Conservation (phyloP, 306 rosid species). For the Prunus mongolica region DNA sequence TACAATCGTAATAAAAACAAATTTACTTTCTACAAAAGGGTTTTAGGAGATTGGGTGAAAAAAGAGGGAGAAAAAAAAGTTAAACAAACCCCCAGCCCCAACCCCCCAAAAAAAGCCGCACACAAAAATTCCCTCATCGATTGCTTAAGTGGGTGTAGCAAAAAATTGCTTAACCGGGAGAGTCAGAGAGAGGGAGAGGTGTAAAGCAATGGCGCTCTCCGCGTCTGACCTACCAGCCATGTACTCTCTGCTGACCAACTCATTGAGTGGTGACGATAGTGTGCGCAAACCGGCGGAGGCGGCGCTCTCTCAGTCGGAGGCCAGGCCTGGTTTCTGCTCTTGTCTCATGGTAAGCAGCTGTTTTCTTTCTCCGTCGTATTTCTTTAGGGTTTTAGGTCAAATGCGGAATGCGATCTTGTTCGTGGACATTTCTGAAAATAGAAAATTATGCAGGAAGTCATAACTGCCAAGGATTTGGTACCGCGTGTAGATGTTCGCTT, state of each 20-base stretch:
- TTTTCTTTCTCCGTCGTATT: not conserved
- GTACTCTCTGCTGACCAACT: constrained; percentile 69
- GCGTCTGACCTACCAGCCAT: constrained; percentile 69
- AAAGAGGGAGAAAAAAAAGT: no score
- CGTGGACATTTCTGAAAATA: constrained; percentile 1
- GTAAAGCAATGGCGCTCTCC: constrained; percentile 54
- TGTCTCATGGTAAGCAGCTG: constrained; percentile 60
- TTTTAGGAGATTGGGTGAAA: no score
- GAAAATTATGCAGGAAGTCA: constrained; percentile 53
- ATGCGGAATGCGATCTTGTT: not conserved
- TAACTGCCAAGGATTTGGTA: constrained; percentile 75
- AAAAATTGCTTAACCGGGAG: not conserved
- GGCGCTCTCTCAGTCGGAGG: constrained; percentile 75
- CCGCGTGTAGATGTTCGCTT: constrained; percentile 75
- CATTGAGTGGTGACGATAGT: constrained; percentile 72
- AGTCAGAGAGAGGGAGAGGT: not conserved
- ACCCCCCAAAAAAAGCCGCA: not conserved
- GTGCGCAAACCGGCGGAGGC: constrained; percentile 70
- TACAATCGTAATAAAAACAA: no score
- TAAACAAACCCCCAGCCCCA: no score
- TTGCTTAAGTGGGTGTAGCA: not conserved
- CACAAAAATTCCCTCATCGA: not conserved
- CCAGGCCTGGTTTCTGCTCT: constrained; percentile 87
- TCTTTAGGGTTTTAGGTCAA: constrained; percentile 34
- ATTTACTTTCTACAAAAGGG: no score